A percentile compares a stretch with the other conserved stretches of the same genome.
These are phyloP conservation scores for Rhinocladiella mackenziei DNA, from an alignment of 2,329 filamentous ascomycete species.

Conservation along the genomic window DNA sequence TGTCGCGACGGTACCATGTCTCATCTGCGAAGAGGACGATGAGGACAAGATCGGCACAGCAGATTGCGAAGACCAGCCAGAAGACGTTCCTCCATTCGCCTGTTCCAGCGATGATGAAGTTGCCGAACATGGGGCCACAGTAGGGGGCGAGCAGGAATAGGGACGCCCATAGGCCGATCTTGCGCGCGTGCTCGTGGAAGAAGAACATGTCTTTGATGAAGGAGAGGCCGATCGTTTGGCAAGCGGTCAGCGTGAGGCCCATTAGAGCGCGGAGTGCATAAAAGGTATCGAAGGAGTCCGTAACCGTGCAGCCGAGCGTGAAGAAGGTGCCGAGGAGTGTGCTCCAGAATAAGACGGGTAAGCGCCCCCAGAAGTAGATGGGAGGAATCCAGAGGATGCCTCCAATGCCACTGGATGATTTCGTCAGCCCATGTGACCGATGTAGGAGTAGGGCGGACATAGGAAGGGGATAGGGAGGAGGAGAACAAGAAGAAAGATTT, in stretches of 20 bases:
- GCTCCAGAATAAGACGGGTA: conserved; percentile 40
- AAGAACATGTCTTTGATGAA: conserved; percentile 43
- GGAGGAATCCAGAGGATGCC: conserved; percentile 39
- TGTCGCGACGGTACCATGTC: neutral
- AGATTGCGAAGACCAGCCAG: neutral
- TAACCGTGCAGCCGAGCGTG: conserved; percentile 36
- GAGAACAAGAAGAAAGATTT: too few relatives aligned
- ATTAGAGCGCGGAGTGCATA: conserved; percentile 42
- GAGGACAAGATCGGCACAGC: neutral
- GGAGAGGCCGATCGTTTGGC: conserved; percentile 40
- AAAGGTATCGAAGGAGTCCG: conserved; percentile 37
- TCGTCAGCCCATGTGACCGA: neutral
- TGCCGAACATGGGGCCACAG: neutral
- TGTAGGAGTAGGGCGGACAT: too few relatives aligned
- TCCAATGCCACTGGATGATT: conserved; percentile 32
- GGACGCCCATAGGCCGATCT: conserved; percentile 28
- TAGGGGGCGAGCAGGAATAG: conserved; percentile 1
- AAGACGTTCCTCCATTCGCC: neutral
- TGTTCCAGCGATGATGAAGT: neutral
- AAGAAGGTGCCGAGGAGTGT: conserved; percentile 35
- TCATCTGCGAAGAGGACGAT: neutral
- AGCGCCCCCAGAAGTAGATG: conserved; percentile 41
- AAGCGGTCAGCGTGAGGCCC: conserved; percentile 41
- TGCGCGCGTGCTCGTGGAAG: conserved; percentile 38
- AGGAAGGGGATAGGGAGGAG: too few relatives aligned